Evolutionary conservation across 2,329 filamentous ascomycete species (phyloP).

Genomic region (Xenoacremonium recifei): DNA sequence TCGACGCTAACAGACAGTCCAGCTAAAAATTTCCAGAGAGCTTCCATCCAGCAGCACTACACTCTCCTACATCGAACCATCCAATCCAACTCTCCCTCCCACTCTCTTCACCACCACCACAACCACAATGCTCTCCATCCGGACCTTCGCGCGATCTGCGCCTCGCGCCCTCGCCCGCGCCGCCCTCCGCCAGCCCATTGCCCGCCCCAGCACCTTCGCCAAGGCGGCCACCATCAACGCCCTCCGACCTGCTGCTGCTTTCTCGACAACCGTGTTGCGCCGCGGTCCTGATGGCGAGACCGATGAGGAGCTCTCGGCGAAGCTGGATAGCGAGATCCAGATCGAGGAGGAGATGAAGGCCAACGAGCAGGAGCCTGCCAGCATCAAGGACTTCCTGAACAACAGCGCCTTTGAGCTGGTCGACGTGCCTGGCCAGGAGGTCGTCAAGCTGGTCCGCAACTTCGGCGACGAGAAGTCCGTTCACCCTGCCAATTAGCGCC

Average conservation of each 20-base stretch:
- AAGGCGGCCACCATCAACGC: conserved; percentile 40
- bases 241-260: conserved; percentile 38
- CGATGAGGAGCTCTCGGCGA: conserved; percentile 79
- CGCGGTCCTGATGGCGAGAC: conserved; percentile 46
- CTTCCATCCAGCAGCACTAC: conserved; percentile 7
- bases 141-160: conserved; percentile 63
- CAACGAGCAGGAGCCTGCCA: conserved; percentile 68
- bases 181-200: conserved; percentile 46
- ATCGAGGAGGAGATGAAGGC: conserved; percentile 82
- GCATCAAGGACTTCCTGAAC: conserved; percentile 84
- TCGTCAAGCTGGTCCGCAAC: conserved; percentile 78
- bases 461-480: conserved; percentile 86
- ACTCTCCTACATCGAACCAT: no score
- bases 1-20: conserved; percentile 1
- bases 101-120: conserved; percentile 5
- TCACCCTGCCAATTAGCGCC: not conserved
- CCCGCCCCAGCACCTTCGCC: conserved; percentile 48
- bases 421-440: conserved; percentile 81
- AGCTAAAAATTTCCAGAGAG: conserved; percentile 23
- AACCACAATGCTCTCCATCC: conserved; percentile 66
- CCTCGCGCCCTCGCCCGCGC: conserved; percentile 62
- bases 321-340: conserved; percentile 80
- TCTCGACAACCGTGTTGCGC: conserved; percentile 45
- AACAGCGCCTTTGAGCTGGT: conserved; percentile 81
- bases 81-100: conserved; percentile 13